phyloP scores from a whole-genome alignment of 495 filamentous ascomycete genomes.

The Filosporella fistucella region DNA sequence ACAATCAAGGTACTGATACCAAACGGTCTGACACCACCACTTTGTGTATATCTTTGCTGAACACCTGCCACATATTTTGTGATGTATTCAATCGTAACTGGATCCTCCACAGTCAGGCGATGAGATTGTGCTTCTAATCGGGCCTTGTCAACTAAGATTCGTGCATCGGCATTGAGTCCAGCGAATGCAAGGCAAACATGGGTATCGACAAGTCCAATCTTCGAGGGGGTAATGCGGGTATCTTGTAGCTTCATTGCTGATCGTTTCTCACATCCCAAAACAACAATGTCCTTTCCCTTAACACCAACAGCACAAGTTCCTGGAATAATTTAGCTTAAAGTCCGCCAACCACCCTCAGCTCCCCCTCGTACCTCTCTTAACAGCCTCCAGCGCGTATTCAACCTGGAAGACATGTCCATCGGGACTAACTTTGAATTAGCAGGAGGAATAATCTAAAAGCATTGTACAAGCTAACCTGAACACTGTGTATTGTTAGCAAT shows the following conservation, averaged over 20 bases:
- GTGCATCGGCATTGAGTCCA: slow-evolving; percentile 93
- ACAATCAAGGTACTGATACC: slow-evolving; percentile 97
- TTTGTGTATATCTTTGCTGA: slow-evolving; percentile 97
- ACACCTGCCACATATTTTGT: slow-evolving; percentile 97
- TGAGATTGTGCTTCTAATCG: slow-evolving; percentile 95
- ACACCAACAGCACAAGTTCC: slow-evolving; percentile 98
- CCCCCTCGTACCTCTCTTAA: slow-evolving; percentile 76
- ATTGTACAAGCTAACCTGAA: slow-evolving; percentile 51
- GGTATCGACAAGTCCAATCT: slow-evolving; percentile 90
- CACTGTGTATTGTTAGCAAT: slow-evolving; percentile 47
- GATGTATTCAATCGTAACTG: slow-evolving; percentile 97
- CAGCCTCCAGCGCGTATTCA: slow-evolving; percentile 97
- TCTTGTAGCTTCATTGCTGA: slow-evolving; percentile 99
- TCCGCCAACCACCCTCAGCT: too few relatives aligned
- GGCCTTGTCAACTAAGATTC: slow-evolving; percentile 96
- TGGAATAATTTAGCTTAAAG: slow-evolving; percentile 30
- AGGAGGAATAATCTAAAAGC: slow-evolving; percentile 29
- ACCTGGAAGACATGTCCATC: slow-evolving; percentile 99
- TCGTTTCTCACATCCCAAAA: slow-evolving; percentile 96
- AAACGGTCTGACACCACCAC: slow-evolving; percentile 93
- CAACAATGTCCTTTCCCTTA: slow-evolving; percentile 91
- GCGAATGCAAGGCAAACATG: slow-evolving; percentile 97
- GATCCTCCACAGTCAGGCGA: slow-evolving; percentile 96
- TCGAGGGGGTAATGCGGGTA: slow-evolving; percentile 96
- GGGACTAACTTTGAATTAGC: slow-evolving; percentile 59